Evolutionary conservation across 2,329 filamentous ascomycete genomes (phyloP), one percentile per base, ranked within the genome.

Genomic region (Apiospora malaysiana): DNA sequence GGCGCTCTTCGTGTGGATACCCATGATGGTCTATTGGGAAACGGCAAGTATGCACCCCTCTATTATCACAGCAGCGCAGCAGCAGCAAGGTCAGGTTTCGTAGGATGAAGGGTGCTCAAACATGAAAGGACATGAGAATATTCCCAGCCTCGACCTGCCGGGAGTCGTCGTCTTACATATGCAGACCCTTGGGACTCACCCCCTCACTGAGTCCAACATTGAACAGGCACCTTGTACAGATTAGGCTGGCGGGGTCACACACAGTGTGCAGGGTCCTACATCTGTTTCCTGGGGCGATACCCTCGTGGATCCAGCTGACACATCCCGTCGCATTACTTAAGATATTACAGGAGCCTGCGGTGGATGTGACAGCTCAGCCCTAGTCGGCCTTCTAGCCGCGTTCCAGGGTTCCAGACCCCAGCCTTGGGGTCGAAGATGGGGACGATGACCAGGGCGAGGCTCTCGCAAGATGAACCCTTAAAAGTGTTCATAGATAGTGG

Each of bases 1-100:
- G 10, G 68, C 45, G 14, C 78, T 68, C 21, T 72, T 74, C 16
- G 74, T 76, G 69, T 73, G 76, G 43, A 79, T 23, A 9, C 75
- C 76, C 77, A 79, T 78, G 23, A 23, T 47, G 40, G 45, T 46
- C 2, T 9, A 4, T 46, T 6, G 40, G n/a, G 2, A 21, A 18
- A 40, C 6, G 32, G 40, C 7, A 59, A 23, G 8, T 66, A n/a
- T 32, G 21, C 16, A 16, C 12, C 14, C 14, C 32, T 56, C 12
- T 18, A 8, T 32, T 16, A 37, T 37, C 4, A 21, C 4, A 59
- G 27, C 27, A 25, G 51, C 42, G 47, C 47, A 46, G 45, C 45
- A 46, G 45, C 16, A 46, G 23, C 6, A 18, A 25, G 49, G 3
- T 47, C 21, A n/a, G 46, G 46, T n/a, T 18, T 8, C 18, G 49